phyloP scores from a whole-genome alignment of 1,284 basidiomycete genomes.

The Trichosporon asahii region DNA sequence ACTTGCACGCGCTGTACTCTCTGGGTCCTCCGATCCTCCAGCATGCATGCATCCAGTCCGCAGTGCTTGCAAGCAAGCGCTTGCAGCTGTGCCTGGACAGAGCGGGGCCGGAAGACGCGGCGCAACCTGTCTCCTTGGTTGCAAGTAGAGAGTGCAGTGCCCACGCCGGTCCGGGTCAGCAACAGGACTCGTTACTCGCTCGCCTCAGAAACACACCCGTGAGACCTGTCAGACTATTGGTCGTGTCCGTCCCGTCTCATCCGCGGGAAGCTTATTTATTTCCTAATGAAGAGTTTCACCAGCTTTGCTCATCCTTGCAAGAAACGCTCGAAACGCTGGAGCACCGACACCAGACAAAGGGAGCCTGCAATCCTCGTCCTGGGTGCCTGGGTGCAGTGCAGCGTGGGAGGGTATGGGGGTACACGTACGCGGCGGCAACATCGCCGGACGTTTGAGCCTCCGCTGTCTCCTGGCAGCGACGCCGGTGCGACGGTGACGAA shows the following conservation, averaged over 20 bases:
- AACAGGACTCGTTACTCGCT: not conserved
- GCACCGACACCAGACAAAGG: not conserved
- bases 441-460: not conserved
- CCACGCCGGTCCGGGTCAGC: too few species aligned
- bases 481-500: too few species aligned
- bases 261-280: conserved; percentile 9
- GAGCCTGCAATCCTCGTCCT: not conserved
- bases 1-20: not conserved
- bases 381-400: not conserved
- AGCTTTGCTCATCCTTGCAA: too few species aligned
- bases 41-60: not conserved
- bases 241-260: conserved; percentile 3
- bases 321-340: too few species aligned
- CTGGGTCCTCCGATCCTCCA: too few species aligned
- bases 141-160: not conserved
- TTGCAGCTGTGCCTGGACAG: too few species aligned
- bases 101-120: too few species aligned
- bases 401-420: too few species aligned
- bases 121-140: not conserved
- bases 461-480: not conserved
- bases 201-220: not conserved
- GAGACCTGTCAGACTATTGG: not conserved
- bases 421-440: not conserved
- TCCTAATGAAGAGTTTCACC: conserved; percentile 5
- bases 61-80: not conserved